phyloP scores from a whole-genome alignment of 805 yeast species.

The Saturnispora gosingensis region DNA sequence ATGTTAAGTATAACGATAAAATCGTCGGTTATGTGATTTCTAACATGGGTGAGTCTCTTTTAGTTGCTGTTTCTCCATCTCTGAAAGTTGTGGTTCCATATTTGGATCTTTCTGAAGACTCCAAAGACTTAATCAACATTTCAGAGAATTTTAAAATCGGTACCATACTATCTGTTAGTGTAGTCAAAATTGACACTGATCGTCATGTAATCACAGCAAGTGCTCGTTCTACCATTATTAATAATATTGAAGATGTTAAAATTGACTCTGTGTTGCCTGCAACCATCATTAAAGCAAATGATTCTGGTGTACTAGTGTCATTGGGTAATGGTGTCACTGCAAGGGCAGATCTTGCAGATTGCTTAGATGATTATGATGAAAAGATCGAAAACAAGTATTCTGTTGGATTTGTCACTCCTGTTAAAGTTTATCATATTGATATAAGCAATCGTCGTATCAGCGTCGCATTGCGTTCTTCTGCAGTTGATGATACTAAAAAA shows the following conservation, averaged over 20 bases:
- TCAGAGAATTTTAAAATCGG: conserved; percentile 64
- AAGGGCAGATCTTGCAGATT: conserved; percentile 65
- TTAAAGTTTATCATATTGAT: conserved; percentile 44
- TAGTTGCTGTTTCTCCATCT: conserved; percentile 63
- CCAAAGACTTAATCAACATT: conserved; percentile 37
- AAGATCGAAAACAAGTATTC: conserved; percentile 41
- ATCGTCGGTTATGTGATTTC: conserved; percentile 52
- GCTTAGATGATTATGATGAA: conserved; percentile 56
- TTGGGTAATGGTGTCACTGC: conserved; percentile 57
- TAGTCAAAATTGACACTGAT: conserved; percentile 44
- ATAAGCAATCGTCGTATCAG: conserved; percentile 41
- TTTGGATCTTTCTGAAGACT: conserved; percentile 53
- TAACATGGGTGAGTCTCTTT: conserved; percentile 50
- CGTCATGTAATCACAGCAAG: conserved; percentile 31
- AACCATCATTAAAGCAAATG: conserved; percentile 48
- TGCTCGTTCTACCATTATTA: conserved; percentile 36
- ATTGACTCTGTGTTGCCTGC: conserved; percentile 54
- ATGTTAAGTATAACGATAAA: conserved; percentile 40
- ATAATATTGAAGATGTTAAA: conserved; percentile 39
- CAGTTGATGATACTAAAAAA: conserved; percentile 14
- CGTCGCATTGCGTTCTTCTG: conserved; percentile 49
- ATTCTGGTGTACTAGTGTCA: conserved; percentile 56
- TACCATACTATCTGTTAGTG: conserved; percentile 50
- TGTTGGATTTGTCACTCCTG: conserved; percentile 46
- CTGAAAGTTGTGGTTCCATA: conserved; percentile 58